These are phyloP conservation scores for Lunasporangiospora selenospora DNA, from an alignment of 192 early-diverging fungal genomes.

Conservation along the genomic window DNA sequence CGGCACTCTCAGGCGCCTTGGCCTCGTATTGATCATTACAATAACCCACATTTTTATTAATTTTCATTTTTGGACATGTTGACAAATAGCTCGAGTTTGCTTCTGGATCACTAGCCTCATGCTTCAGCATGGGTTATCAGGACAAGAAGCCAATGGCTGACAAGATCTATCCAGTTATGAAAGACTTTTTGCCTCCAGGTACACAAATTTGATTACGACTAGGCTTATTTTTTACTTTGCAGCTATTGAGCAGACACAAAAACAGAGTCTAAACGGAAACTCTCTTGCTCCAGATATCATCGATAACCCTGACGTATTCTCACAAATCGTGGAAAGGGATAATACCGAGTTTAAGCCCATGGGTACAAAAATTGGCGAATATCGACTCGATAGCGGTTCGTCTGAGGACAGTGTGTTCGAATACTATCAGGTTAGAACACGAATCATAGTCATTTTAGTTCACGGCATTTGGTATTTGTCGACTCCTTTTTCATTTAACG, in stretches of 20 bases:
- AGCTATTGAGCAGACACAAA: not conserved
- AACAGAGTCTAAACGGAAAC: not conserved
- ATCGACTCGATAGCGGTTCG: slow-evolving; percentile 53
- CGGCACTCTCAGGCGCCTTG: no score
- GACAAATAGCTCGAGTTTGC: slow-evolving; percentile 72
- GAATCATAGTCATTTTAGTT: not conserved
- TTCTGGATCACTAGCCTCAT: slow-evolving; percentile 78
- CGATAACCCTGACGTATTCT: slow-evolving; percentile 69
- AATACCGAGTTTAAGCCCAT: slow-evolving; percentile 72
- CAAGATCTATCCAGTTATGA: slow-evolving; percentile 66
- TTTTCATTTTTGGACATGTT: not conserved
- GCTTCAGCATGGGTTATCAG: slow-evolving; percentile 70
- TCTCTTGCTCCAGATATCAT: slow-evolving; percentile 46
- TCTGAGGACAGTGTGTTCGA: slow-evolving; percentile 58
- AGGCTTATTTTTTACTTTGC: not conserved
- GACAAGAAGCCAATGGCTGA: slow-evolving; percentile 70
- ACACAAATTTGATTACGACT: slow-evolving; percentile 11
- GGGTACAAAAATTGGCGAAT: slow-evolving; percentile 82
- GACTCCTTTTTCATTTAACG: not conserved
- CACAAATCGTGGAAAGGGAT: slow-evolving; percentile 64
- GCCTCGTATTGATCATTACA: no score
- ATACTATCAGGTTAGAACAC: slow-evolving; percentile 68
- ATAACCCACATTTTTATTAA: not conserved
- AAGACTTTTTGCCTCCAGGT: slow-evolving; percentile 65
- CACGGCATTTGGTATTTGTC: not conserved